Conservation (phyloP, 2,329 filamentous ascomycete genomes). For the Laburnicola sp. region DNA sequence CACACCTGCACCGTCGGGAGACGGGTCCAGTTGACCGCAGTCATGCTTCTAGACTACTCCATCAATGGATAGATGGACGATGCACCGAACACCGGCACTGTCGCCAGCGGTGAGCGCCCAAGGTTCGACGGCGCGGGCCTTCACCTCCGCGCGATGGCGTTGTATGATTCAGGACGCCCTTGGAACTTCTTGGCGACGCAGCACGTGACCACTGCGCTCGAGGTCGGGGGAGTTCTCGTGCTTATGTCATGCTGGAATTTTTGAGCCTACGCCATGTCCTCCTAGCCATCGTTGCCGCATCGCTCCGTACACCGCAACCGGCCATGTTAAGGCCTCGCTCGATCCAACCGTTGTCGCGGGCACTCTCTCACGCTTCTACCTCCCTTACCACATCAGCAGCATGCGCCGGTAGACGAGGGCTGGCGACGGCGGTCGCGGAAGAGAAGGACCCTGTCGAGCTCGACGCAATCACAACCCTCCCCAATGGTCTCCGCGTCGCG, state of each 20-base stretch:
- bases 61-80: no score
- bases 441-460: slow-evolving; percentile 77
- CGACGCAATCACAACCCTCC: slow-evolving; percentile 81
- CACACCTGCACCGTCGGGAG: no score
- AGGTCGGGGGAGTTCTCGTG: not conserved
- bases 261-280: slow-evolving; percentile 1
- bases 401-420: slow-evolving; percentile 28
- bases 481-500: slow-evolving; percentile 92
- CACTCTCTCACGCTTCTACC: slow-evolving; percentile 25
- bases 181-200: no score
- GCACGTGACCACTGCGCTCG: no score
- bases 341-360: slow-evolving; percentile 34
- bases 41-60: no score
- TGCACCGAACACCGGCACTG: no score
- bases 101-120: no score
- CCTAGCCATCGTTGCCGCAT: not conserved
- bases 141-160: no score
- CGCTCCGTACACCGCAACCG: slow-evolving; percentile 6
- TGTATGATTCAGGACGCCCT: no score
- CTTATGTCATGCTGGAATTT: slow-evolving; percentile 11
- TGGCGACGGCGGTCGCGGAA: slow-evolving; percentile 39
- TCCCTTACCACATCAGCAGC: slow-evolving; percentile 20
- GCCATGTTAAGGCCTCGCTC: slow-evolving; percentile 39
- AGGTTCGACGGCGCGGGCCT: no score
- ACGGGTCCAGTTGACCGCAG: no score